These are phyloP conservation scores for Tetrastigma voinierianum DNA, from an alignment of 164 flowering plant genomes.

Conservation along the genomic window DNA sequence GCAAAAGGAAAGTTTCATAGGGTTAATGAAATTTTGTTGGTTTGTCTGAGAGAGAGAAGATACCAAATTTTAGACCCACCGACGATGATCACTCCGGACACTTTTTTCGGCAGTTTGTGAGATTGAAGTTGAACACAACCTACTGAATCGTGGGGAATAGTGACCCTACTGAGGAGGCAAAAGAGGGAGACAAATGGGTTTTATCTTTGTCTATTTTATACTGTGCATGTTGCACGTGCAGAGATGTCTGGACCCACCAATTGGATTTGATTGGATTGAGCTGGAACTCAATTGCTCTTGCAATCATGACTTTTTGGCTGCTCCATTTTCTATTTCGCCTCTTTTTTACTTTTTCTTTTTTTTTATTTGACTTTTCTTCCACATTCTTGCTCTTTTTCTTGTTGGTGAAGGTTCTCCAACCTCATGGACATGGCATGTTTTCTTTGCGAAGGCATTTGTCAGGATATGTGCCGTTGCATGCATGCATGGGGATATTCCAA, in stretches of 20 bases:
- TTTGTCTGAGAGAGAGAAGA: constrained; percentile 12
- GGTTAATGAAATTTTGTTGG: constrained; percentile 1
- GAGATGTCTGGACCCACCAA: constrained; percentile 7
- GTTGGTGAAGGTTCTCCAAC: too few relatives aligned
- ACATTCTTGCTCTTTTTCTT: too few relatives aligned
- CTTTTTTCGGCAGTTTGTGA: constrained; percentile 7
- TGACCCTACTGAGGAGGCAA: not conserved
- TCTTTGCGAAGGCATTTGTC: too few relatives aligned
- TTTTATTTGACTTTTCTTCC: not conserved
- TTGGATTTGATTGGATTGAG: constrained; percentile 1
- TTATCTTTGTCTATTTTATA: not conserved
- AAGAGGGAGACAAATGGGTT: constrained; percentile 2
- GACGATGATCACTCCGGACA: too few relatives aligned
- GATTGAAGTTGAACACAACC: not conserved
- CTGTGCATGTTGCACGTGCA: constrained; percentile 26
- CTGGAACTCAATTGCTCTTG: constrained; percentile 19
- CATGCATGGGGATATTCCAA: too few relatives aligned
- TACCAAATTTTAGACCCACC: constrained; percentile 11
- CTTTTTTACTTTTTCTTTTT: not conserved
- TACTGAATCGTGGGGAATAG: not conserved
- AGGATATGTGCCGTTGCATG: too few relatives aligned
- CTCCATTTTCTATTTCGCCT: not conserved
- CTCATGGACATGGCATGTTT: too few relatives aligned
- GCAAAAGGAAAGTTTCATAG: not conserved
- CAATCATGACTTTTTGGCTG: constrained; percentile 8